These are phyloP conservation scores for Cryptosporidium canis DNA, from an alignment of 169 alveolate genomes.

Conservation along the genomic window DNA sequence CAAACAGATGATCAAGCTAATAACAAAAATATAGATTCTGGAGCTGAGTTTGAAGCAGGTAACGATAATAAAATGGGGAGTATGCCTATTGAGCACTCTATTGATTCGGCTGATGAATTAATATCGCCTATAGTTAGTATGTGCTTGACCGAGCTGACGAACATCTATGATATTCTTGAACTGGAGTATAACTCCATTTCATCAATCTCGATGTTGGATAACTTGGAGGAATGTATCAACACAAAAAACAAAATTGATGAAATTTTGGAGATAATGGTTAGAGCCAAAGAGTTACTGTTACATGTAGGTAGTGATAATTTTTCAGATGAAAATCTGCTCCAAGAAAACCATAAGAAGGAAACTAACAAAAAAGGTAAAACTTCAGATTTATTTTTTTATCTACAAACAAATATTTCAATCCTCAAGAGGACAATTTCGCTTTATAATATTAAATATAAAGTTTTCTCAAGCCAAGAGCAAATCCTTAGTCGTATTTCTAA, in stretches of 20 bases:
- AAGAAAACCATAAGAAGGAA: background rate
- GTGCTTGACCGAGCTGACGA: conserved; percentile 7
- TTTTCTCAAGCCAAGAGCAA: conserved; percentile 20
- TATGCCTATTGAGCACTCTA: background rate
- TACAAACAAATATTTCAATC: conserved; percentile 45
- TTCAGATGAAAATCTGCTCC: background rate
- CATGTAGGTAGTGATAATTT: background rate
- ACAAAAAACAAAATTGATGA: conserved; percentile 7
- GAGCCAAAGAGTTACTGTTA: conserved; percentile 22
- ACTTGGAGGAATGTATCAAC: conserved; percentile 36
- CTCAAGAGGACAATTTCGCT: conserved; percentile 23
- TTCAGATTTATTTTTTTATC: conserved; percentile 16
- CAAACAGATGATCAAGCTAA: background rate
- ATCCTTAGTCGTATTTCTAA: conserved; percentile 16
- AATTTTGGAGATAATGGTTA: conserved; percentile 31
- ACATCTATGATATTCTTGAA: conserved; percentile 4
- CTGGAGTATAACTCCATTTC: conserved; percentile 46
- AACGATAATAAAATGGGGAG: background rate
- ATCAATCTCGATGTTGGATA: conserved; percentile 18
- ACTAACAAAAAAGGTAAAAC: background rate
- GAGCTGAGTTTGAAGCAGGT: background rate
- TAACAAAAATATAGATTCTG: background rate
- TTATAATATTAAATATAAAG: conserved; percentile 16
- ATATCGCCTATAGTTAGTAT: conserved; percentile 26
- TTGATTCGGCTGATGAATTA: background rate